Percentiles rank a stretch among this genome's conserved stretches.
Conservation (phyloP, 2,329 filamentous ascomycete genomes). For the Xenoacremonium recifei region DNA sequence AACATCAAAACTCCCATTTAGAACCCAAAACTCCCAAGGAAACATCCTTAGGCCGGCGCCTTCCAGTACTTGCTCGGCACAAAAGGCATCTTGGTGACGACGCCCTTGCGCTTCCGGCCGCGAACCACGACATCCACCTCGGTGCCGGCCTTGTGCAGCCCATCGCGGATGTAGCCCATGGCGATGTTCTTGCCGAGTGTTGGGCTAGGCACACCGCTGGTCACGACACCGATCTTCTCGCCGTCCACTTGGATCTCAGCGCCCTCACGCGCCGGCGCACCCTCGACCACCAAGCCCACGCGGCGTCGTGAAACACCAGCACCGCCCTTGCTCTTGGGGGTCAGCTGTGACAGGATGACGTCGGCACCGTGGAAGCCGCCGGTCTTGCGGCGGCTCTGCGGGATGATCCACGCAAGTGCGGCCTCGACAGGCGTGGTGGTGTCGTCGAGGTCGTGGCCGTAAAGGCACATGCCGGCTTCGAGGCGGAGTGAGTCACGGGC, state of each 20-base stretch:
- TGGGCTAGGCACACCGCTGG: slow-evolving; percentile 87
- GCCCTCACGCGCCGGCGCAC: slow-evolving; percentile 86
- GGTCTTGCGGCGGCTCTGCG: slow-evolving; percentile 65
- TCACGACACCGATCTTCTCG: slow-evolving; percentile 73
- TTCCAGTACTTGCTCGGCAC: slow-evolving; percentile 72
- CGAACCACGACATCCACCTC: slow-evolving; percentile 76
- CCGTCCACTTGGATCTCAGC: slow-evolving; percentile 70
- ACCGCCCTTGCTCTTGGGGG: slow-evolving; percentile 69
- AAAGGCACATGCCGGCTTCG: slow-evolving; percentile 98
- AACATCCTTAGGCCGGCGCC: slow-evolving; percentile 7
- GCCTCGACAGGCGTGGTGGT: slow-evolving; percentile 59
- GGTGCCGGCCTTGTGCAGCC: slow-evolving; percentile 80
- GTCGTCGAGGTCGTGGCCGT: slow-evolving; percentile 95
- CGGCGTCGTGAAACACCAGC: slow-evolving; percentile 68
- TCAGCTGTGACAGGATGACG: slow-evolving; percentile 74
- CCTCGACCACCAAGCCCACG: slow-evolving; percentile 78
- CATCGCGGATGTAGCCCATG: slow-evolving; percentile 88
- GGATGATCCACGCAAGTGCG: slow-evolving; percentile 73
- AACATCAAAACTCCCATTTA: no score
- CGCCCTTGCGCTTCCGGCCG: slow-evolving; percentile 71
- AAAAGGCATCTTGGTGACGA: slow-evolving; percentile 87
- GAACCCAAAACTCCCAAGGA: no score
- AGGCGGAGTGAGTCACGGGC: slow-evolving; percentile 89
- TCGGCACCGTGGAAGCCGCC: slow-evolving; percentile 85
- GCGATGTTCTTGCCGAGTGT: slow-evolving; percentile 87